Evolutionary conservation across 805 yeast species (phyloP), one percentile per base, ranked within the genome.

Genomic region (Brettanomyces naardenensis): DNA sequence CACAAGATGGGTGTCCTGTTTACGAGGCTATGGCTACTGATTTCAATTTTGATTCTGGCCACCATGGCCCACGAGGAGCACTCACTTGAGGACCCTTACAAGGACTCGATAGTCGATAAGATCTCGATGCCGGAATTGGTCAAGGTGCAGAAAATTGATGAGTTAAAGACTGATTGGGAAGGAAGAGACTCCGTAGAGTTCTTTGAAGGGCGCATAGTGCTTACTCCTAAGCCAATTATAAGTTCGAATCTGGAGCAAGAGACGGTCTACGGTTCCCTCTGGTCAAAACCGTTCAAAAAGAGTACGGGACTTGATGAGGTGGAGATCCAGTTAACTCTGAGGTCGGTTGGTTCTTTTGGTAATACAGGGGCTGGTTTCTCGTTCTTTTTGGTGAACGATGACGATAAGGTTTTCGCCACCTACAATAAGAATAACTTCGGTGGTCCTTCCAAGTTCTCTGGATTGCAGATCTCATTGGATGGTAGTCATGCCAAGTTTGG

Each of bases 391-490:
- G 49, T 73, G n/a, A 65, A 65, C 26, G 51, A 54, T 13, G 41
- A 39, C 9, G 36, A 61, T 39, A 64, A 63, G 11, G 40, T 49
- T 1, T 46, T 70, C n/a, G 64, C 65, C 25, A 46, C 54, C 3
- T 40, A 41, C 21, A 37, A 63, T 40, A 61, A 62, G 13, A 40
- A 50, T 1, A 58, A 64, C 39, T 77, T 59, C 49, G 74, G 73
- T 32, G 85, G 86, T 3, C 83, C 86, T 2, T 44, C 61, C 0
- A 51, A 53, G 10, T 83, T 64, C 47, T 79, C 76, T 47, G 94
- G 94, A 18, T 60, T 83, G 35, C 80, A 78, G 42, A 54, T 83
- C 6, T 55, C 75, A 32, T 56, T 80, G 33, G 83, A 80, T 51
- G 66, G 68, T 31, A 62, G 69, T 37, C 68, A 71, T 17, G 54